A percentile compares a stretch with the other conserved stretches of the same genome.
These are phyloP conservation scores for Agaricus blazei DNA, from an alignment of 768 basidiomycete species.

Conservation along the genomic window DNA sequence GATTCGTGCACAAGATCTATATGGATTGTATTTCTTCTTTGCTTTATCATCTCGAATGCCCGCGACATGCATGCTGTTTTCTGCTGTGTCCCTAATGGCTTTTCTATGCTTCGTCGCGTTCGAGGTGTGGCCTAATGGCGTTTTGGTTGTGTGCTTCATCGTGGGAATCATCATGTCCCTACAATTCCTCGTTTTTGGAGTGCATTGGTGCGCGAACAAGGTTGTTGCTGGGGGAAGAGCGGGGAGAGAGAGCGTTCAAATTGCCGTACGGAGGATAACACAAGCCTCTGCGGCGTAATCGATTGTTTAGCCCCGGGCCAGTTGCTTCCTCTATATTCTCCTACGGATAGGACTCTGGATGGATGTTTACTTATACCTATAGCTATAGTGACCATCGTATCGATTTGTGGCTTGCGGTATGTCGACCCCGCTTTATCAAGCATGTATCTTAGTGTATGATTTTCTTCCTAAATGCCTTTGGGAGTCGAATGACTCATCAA, in stretches of 20 bases:
- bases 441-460: no score
- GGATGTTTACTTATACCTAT: no score
- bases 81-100: slow-evolving; percentile 50
- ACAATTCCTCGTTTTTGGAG: slow-evolving; percentile 62
- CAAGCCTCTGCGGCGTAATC: not conserved
- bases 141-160: slow-evolving; percentile 50
- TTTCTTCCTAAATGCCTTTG: no score
- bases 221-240: slow-evolving; percentile 20
- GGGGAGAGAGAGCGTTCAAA: slow-evolving; percentile 16
- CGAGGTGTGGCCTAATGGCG: slow-evolving; percentile 57
- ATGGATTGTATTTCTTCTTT: slow-evolving; percentile 63
- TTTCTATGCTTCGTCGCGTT: slow-evolving; percentile 63
- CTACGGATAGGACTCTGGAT: no score
- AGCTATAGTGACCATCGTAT: no score
- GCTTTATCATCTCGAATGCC: slow-evolving; percentile 62
- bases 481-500: no score
- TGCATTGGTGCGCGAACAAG: slow-evolving; percentile 28
- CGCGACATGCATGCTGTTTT: slow-evolving; percentile 52
- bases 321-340: no score
- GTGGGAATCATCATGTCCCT: slow-evolving; percentile 56
- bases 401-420: no score
- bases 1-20: slow-evolving; percentile 53
- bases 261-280: slow-evolving; percentile 17
- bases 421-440: no score
- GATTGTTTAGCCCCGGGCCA: not conserved